Conservation (phyloP, 768 basidiomycete species). For the Psilocybe tampanensis region DNA sequence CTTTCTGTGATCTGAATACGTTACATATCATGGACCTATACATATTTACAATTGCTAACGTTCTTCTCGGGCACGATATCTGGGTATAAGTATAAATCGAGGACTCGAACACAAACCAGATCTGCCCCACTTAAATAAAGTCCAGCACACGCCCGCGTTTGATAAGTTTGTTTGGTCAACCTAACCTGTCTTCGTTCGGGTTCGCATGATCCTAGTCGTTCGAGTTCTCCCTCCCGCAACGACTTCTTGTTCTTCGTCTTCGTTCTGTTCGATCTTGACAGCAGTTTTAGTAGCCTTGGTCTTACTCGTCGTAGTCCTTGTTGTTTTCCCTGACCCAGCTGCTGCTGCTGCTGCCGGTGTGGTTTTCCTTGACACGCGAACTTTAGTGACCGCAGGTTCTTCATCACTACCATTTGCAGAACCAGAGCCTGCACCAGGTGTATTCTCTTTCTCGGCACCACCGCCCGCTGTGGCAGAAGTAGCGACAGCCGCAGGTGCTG, state of each 20-base stretch:
- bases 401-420: conserved; percentile 20
- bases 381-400: conserved; percentile 28
- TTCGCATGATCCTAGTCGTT: conserved; percentile 33
- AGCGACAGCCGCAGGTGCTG: conserved; percentile 31
- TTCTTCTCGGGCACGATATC: too few species aligned
- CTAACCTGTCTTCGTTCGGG: conserved; percentile 36
- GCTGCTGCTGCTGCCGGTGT: conserved; percentile 18
- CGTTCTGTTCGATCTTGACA: conserved; percentile 23
- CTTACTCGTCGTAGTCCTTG: conserved; percentile 7
- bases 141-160: too few species aligned
- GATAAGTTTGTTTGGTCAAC: too few species aligned
- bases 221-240: conserved; percentile 25
- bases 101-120: too few species aligned
- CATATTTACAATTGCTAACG: too few species aligned
- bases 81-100: too few species aligned
- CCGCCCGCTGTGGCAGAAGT: conserved; percentile 12
- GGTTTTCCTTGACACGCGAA: conserved; percentile 37
- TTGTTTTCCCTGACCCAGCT: conserved; percentile 12
- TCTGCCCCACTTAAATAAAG: too few species aligned
- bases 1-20: too few species aligned
- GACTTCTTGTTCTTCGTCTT: conserved; percentile 21
- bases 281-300: conserved; percentile 20
- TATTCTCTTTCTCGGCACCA: conserved; percentile 43
- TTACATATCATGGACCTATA: too few species aligned
- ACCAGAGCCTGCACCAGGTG: conserved; percentile 27